Evolutionary conservation across 2,329 filamentous ascomycete genomes (phyloP), one percentile per base, ranked within the genome.

Genomic region (Colletotrichum sp.): DNA sequence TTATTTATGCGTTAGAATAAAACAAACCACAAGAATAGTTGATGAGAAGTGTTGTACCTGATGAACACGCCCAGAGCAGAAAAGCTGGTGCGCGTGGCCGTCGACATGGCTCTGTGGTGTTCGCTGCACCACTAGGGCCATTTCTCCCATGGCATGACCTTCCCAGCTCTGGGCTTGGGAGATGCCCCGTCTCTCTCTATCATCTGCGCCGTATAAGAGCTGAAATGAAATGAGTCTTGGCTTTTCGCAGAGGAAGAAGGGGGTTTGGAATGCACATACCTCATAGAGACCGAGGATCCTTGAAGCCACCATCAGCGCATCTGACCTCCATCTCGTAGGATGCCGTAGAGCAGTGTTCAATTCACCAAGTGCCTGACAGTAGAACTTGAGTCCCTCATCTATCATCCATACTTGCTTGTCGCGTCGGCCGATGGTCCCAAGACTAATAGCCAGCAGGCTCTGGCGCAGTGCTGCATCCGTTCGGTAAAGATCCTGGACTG

Each of bases 261-360:
- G 4, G 62, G 13, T 8, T 36, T 26, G 15, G 16, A 7, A 21
- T 52, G n/a, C 21, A 26, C 74, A 12, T 68, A 79, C 80, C 77
- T 81, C 80, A 36, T 81, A 81, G 3, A 75, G 70, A n/a, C 77
- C 75, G 6, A 77, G 65, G 1, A 76, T 32, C n/a, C 77, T 75
- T 3, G 77, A 72, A 18, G 75, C 72, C 32, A 77, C 24, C 49
- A 77, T 64, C 44, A 71, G 30, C 3, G 71, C 77, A 16, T 78
- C 75, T 8, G 77, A 77, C 68, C 60, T 77, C 65, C 71, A 39
- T 24, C 75, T 32, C 44, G 32, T 64, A 13, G 74, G 57, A 15
- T 69, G 49, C 5, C 74, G 34, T 6, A 78, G 36, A 1, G 34
- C 77, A 10, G 26, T 13, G 8, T 74, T 78, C 10, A 75, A 62